Evolutionary conservation across 805 yeast genomes (phyloP).

Genomic region (Trichomonascus vanleenenianus): DNA sequence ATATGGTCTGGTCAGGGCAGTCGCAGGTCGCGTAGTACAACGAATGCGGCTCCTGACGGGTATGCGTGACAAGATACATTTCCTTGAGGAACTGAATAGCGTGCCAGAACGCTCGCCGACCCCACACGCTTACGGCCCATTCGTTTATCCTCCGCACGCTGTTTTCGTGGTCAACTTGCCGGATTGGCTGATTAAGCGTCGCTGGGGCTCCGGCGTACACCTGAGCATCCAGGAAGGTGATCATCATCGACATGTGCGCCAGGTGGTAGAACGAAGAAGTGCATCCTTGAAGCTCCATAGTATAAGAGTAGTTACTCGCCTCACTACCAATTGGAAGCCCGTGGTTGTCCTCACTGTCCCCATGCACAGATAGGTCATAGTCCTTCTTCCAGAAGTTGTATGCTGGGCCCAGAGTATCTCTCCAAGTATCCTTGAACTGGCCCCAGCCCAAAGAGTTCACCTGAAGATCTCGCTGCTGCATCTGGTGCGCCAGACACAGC

Average conservation of each 20-base stretch:
- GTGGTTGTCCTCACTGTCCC: neutral
- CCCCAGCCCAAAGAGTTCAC: slow-evolving; percentile 38
- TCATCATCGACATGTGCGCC: slow-evolving; percentile 62
- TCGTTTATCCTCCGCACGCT: slow-evolving; percentile 43
- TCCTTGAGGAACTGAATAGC: slow-evolving; percentile 56
- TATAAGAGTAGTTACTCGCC: slow-evolving; percentile 2
- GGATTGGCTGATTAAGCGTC: slow-evolving; percentile 62
- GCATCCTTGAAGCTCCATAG: slow-evolving; percentile 33
- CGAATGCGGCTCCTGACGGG: slow-evolving; percentile 26
- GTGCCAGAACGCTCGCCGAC: slow-evolving; percentile 49
- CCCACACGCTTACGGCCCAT: slow-evolving; percentile 44
- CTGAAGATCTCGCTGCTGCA: slow-evolving; percentile 63
- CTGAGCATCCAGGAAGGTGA: slow-evolving; percentile 71
- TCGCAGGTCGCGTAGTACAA: slow-evolving; percentile 10
- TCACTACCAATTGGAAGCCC: neutral
- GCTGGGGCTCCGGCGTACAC: slow-evolving; percentile 78
- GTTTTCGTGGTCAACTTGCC: slow-evolving; percentile 40
- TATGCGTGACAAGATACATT: slow-evolving; percentile 47
- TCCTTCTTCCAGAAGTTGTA: slow-evolving; percentile 50
- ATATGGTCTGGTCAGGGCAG: slow-evolving; percentile 12
- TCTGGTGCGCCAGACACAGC: slow-evolving; percentile 56
- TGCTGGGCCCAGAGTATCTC: slow-evolving; percentile 59
- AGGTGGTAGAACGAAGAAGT: slow-evolving; percentile 63
- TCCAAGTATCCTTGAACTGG: slow-evolving; percentile 46
- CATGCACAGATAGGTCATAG: slow-evolving; percentile 2